Evolutionary conservation across 2,329 filamentous ascomycete genomes (phyloP).

Genomic region (Verticillium albo-atrum): DNA sequence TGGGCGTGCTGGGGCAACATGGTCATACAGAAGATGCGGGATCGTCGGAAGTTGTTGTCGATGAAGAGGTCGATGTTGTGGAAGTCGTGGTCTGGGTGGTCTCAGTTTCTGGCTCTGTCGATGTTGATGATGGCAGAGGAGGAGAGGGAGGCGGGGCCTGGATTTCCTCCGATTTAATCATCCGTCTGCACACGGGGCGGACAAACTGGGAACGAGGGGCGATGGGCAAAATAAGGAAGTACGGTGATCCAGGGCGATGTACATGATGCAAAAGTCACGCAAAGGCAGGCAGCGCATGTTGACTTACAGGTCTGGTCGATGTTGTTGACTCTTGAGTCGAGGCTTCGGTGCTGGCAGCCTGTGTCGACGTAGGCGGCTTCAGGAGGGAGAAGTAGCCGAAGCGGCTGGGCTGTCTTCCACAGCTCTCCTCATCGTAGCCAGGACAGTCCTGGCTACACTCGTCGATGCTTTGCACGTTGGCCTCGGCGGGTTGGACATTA

Average conservation of each 20-base stretch:
- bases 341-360: slow-evolving; percentile 9
- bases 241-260: slow-evolving; percentile 12
- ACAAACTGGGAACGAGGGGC: background rate
- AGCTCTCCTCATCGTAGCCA: slow-evolving; percentile 56
- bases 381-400: slow-evolving; percentile 63
- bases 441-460: slow-evolving; percentile 59
- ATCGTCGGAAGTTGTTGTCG: background rate
- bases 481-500: slow-evolving; percentile 55
- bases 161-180: slow-evolving; percentile 8
- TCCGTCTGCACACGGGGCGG: background rate
- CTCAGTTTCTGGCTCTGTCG: slow-evolving; percentile 14
- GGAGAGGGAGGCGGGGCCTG: slow-evolving; percentile 19
- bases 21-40: background rate
- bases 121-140: slow-evolving; percentile 19
- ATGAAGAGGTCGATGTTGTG: background rate
- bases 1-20: background rate
- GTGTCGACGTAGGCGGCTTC: slow-evolving; percentile 30
- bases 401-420: slow-evolving; percentile 45
- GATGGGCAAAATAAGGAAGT: slow-evolving; percentile 1
- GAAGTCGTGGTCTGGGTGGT: background rate
- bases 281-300: slow-evolving; percentile 3
- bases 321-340: slow-evolving; percentile 6
- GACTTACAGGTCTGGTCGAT: slow-evolving; percentile 1
- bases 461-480: slow-evolving; percentile 21
- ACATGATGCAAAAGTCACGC: slow-evolving; percentile 1